Conservation (phyloP, 129 eudicot genomes). For the Artemisia argyi region DNA sequence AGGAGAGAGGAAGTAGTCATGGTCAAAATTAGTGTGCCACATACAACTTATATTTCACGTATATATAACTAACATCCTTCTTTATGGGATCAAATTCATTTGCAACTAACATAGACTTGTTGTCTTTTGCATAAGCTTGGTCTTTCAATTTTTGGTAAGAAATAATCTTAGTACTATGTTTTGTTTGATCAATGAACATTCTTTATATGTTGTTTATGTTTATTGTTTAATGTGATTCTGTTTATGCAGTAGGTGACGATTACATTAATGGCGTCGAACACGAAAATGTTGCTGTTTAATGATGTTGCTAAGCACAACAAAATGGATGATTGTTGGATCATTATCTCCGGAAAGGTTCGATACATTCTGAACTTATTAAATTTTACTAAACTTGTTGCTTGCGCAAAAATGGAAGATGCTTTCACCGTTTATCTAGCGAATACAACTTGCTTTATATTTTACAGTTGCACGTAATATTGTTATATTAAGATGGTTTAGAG, state of each 20-base stretch:
- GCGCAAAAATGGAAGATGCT: too few relatives aligned
- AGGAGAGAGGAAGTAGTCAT: background rate
- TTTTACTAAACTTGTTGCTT: background rate
- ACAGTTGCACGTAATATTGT: too few relatives aligned
- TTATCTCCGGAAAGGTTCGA: slow-evolving; percentile 82
- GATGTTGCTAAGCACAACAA: slow-evolving; percentile 78
- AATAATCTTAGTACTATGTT: background rate
- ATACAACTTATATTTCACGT: slow-evolving; percentile 8
- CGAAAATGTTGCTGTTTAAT: slow-evolving; percentile 51
- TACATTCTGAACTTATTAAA: slow-evolving; percentile 21
- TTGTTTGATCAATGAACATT: background rate
- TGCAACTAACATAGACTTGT: background rate
- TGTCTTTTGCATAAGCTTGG: background rate
- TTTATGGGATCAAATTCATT: slow-evolving; percentile 14
- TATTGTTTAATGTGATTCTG: slow-evolving; percentile 1
- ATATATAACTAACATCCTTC: background rate
- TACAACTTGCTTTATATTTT: too few relatives aligned
- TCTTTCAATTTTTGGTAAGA: background rate
- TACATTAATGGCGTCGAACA: slow-evolving; percentile 60
- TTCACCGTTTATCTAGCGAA: too few relatives aligned
- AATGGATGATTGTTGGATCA: slow-evolving; percentile 81
- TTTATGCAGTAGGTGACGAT: slow-evolving; percentile 9
- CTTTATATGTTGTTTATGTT: background rate
- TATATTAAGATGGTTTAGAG: too few relatives aligned
- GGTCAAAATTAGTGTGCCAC: slow-evolving; percentile 32